phyloP scores from a whole-genome alignment of 2,329 filamentous ascomycete species.

The Colletotrichum nymphaeae region DNA sequence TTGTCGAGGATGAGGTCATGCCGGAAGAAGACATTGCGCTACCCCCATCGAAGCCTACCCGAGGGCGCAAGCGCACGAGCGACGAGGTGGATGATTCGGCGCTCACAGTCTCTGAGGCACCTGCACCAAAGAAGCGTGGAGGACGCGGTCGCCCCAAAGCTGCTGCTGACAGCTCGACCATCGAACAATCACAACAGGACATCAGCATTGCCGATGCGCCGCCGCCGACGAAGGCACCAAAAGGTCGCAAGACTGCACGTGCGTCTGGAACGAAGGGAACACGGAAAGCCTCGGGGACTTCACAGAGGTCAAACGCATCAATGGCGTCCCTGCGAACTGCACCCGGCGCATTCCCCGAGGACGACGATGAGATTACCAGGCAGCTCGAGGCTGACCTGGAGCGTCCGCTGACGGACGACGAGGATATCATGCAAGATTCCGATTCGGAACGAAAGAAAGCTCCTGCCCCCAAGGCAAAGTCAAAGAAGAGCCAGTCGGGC shows the following conservation, averaged over 20 bases:
- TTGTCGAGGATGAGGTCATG: constrained; percentile 40
- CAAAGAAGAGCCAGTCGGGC: constrained; percentile 42
- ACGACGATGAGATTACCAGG: constrained; percentile 72
- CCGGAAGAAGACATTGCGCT: constrained; percentile 49
- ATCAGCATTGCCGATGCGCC: constrained; percentile 52
- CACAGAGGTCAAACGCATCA: constrained; percentile 58
- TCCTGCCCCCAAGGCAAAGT: constrained; percentile 44
- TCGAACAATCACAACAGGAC: constrained; percentile 51
- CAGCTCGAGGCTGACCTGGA: constrained; percentile 75
- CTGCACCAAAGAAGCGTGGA: constrained; percentile 69
- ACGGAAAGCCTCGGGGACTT: constrained; percentile 43
- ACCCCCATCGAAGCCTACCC: constrained; percentile 53
- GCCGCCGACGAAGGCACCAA: constrained; percentile 44
- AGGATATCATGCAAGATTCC: constrained; percentile 59
- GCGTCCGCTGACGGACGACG: constrained; percentile 64
- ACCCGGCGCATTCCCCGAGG: constrained; percentile 53
- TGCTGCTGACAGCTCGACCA: constrained; percentile 50
- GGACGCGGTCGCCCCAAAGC: constrained; percentile 62
- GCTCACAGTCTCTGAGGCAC: constrained; percentile 55
- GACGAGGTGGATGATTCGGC: constrained; percentile 65
- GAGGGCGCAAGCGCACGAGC: constrained; percentile 73
- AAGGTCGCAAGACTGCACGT: constrained; percentile 55
- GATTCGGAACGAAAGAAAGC: constrained; percentile 55
- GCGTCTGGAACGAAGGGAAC: constrained; percentile 53
- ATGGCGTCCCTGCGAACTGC: constrained; percentile 49